These are phyloP conservation scores for Pleurotus ostreatus DNA, from an alignment of 768 basidiomycete species.

Conservation along the genomic window DNA sequence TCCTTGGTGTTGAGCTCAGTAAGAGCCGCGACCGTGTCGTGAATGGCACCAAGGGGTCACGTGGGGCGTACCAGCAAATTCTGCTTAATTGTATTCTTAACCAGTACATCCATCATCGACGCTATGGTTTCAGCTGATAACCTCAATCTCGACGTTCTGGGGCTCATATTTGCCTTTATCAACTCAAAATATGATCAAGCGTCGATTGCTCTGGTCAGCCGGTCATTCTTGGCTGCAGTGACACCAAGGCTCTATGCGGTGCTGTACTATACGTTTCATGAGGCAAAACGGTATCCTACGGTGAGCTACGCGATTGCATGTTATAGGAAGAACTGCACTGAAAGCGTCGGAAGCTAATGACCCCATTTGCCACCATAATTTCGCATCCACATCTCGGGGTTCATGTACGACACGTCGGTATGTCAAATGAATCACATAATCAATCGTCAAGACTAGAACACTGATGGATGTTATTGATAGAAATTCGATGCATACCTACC, in stretches of 20 bases:
- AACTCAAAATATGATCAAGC: constrained; percentile 47
- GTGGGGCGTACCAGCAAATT: neutral
- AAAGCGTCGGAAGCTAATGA: constrained; percentile 30
- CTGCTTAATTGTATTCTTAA: no score
- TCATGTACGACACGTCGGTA: constrained; percentile 61
- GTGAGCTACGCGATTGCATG: constrained; percentile 27
- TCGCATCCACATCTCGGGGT: constrained; percentile 48
- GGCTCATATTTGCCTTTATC: constrained; percentile 58
- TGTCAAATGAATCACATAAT: neutral
- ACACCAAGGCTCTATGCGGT: constrained; percentile 60
- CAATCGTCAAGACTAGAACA: neutral
- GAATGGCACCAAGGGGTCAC: neutral
- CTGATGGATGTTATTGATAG: constrained; percentile 22
- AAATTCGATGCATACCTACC: constrained; percentile 45
- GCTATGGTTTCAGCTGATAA: constrained; percentile 64
- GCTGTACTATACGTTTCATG: constrained; percentile 48
- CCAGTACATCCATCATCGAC: no score
- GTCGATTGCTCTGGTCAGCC: constrained; percentile 59
- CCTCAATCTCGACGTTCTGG: constrained; percentile 69
- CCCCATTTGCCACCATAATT: constrained; percentile 58
- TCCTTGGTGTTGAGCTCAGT: no score
- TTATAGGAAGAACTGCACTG: neutral
- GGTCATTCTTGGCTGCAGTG: constrained; percentile 59
- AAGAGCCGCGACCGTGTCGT: no score
- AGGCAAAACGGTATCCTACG: constrained; percentile 54